Conservation (phyloP, 2,329 filamentous ascomycete genomes). For the Ophiognomonia clavigignenti-juglandacearum region DNA sequence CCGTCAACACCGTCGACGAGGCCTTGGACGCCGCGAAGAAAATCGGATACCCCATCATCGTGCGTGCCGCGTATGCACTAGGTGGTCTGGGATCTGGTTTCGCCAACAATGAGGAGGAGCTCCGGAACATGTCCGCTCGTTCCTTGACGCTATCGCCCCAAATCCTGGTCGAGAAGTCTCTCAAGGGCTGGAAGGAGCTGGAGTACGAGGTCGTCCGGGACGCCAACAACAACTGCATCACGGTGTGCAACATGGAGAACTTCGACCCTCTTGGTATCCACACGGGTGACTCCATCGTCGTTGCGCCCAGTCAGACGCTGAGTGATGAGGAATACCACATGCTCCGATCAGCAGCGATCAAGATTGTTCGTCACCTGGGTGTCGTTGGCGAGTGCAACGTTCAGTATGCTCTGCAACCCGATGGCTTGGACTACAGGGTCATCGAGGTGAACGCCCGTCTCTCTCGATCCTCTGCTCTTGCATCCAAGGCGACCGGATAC, state of each 20-base stretch:
- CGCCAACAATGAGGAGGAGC: conserved; percentile 87
- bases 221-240: conserved; percentile 95
- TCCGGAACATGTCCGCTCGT: conserved; percentile 86
- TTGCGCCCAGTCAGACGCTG: conserved; percentile 92
- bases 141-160: conserved; percentile 92
- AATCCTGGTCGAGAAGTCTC: conserved; percentile 95
- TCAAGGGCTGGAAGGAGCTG: conserved; percentile 99
- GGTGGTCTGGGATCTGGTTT: conserved; percentile 96
- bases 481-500: conserved; percentile 96
- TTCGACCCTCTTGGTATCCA: conserved; percentile 98
- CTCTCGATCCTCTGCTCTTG: conserved; percentile 89
- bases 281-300: conserved; percentile 96
- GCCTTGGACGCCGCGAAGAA: conserved; percentile 80
- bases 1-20: conserved; percentile 86
- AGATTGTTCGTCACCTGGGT: conserved; percentile 93
- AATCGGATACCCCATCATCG: conserved; percentile 95
- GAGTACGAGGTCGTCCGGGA: conserved; percentile 98
- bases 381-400: conserved; percentile 99
- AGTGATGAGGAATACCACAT: conserved; percentile 99
- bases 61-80: conserved; percentile 92
- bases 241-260: conserved; percentile 99
- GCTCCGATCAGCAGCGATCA: conserved; percentile 93
- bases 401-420: conserved; percentile 94
- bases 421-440: conserved; percentile 95
- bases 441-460: conserved; percentile 98